Conservation (phyloP, 2,329 filamentous ascomycete species). For the Volutella citrinella region DNA sequence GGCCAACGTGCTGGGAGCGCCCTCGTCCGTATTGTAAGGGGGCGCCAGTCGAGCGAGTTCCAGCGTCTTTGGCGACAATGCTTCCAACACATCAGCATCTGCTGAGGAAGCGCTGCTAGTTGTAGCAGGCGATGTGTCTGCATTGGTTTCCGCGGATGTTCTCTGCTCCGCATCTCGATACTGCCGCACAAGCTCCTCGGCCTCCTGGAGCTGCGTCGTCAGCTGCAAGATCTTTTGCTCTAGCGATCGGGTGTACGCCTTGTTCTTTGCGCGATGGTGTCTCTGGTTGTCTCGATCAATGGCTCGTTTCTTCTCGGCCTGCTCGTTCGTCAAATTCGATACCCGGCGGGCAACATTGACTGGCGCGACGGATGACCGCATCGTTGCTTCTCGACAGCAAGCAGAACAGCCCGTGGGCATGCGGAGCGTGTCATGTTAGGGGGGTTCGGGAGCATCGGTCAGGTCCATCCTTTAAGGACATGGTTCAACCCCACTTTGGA, state of each 20-base stretch:
- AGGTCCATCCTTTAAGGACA: no score
- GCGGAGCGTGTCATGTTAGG: no score
- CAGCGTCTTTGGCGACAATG: no score
- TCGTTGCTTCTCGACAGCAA: no score
- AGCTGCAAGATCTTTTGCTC: slow-evolving; percentile 16
- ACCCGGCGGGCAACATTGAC: slow-evolving; percentile 16
- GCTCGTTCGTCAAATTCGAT: slow-evolving; percentile 19
- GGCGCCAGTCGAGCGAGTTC: no score
- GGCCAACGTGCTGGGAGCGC: no score
- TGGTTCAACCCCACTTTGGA: no score
- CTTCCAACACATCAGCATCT: no score
- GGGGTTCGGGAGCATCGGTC: no score
- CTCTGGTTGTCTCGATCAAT: slow-evolving; percentile 25
- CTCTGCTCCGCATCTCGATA: slow-evolving; percentile 3
- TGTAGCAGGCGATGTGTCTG: neutral
- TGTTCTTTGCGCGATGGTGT: slow-evolving; percentile 21
- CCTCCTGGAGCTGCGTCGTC: slow-evolving; percentile 4
- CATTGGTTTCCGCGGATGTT: neutral
- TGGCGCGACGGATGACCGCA: no score
- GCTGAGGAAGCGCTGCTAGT: slow-evolving; percentile 10
- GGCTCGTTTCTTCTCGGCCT: slow-evolving; percentile 23
- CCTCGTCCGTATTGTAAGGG: no score
- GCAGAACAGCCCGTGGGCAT: no score
- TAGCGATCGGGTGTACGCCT: slow-evolving; percentile 15
- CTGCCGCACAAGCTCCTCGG: slow-evolving; percentile 8